These are phyloP conservation scores for Toxoplasma gondii DNA, from an alignment of 169 alveolate genomes.

Conservation along the genomic window DNA sequence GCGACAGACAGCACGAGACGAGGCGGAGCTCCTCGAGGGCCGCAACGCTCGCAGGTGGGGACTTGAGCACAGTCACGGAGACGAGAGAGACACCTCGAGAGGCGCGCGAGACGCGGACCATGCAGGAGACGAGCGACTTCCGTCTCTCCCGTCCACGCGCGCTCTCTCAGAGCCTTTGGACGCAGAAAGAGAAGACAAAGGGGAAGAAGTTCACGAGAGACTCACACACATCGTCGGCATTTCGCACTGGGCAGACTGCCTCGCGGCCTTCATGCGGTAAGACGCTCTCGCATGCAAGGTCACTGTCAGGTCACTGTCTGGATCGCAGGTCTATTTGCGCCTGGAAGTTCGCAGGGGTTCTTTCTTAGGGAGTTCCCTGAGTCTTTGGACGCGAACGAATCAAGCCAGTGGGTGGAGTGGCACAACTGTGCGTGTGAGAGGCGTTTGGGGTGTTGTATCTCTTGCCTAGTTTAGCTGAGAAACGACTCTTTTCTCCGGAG, in stretches of 20 bases:
- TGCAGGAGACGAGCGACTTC: not conserved
- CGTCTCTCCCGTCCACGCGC: not conserved
- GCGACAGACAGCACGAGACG: not conserved
- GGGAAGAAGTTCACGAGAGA: not conserved
- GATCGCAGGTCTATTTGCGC: too few species aligned
- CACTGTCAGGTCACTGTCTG: too few species aligned
- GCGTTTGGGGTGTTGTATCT: too few species aligned
- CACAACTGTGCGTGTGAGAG: too few species aligned
- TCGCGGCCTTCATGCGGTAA: not conserved
- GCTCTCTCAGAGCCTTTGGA: not conserved
- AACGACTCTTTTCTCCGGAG: too few species aligned
- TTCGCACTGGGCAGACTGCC: not conserved
- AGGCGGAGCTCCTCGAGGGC: not conserved
- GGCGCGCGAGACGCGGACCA: not conserved
- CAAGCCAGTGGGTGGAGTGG: too few species aligned
- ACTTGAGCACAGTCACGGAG: not conserved
- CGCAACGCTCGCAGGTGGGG: not conserved
- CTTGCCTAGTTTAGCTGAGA: too few species aligned
- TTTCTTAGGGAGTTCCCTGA: too few species aligned
- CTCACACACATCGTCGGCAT: not conserved
- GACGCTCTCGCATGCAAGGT: not conserved
- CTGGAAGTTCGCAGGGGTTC: too few species aligned
- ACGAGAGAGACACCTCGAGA: not conserved
- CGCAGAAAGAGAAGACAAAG: too few species aligned
- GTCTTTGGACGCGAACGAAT: too few species aligned